Evolutionary conservation across 2,329 filamentous ascomycete species (phyloP).

Genomic region (Balansia obtecta): DNA sequence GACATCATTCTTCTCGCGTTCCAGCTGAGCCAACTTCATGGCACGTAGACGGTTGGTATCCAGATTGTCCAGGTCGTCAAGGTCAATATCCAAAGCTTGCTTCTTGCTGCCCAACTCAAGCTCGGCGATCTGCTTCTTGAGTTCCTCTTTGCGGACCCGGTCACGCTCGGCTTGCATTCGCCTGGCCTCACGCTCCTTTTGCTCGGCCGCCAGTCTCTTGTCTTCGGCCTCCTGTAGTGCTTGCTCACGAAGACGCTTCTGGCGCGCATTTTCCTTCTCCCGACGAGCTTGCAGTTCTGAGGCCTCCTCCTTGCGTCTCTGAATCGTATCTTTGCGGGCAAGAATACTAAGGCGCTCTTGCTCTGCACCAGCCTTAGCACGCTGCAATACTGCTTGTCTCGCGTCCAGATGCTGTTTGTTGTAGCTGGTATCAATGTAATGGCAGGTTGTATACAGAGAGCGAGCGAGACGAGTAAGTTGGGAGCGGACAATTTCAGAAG

Average conservation of each 20-base stretch:
- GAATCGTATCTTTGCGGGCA: conserved; percentile 77
- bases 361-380: conserved; percentile 78
- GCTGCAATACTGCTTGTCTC: conserved; percentile 66
- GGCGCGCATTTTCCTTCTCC: conserved; percentile 84
- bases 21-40: conserved; percentile 89
- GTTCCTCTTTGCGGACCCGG: conserved; percentile 80
- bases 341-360: conserved; percentile 81
- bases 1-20: conserved; percentile 95
- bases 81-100: conserved; percentile 53
- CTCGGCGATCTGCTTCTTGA: conserved; percentile 85
- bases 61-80: conserved; percentile 72
- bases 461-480: conserved; percentile 87
- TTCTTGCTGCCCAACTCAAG: conserved; percentile 73
- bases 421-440: conserved; percentile 87
- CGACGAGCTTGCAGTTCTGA: conserved; percentile 76
- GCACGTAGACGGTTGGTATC: conserved; percentile 84
- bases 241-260: conserved; percentile 76
- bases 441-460: conserved; percentile 83
- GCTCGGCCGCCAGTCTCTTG: conserved; percentile 80
- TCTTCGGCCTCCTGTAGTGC: conserved; percentile 84
- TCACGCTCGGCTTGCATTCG: conserved; percentile 79
- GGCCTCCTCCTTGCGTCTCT: conserved; percentile 95
- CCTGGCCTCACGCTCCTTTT: conserved; percentile 78
- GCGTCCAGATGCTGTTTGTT: conserved; percentile 70
- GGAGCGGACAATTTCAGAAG: conserved; percentile 91